phyloP scores from a whole-genome alignment of 192 early-diverging fungal species.

The Coemansia sp. region DNA sequence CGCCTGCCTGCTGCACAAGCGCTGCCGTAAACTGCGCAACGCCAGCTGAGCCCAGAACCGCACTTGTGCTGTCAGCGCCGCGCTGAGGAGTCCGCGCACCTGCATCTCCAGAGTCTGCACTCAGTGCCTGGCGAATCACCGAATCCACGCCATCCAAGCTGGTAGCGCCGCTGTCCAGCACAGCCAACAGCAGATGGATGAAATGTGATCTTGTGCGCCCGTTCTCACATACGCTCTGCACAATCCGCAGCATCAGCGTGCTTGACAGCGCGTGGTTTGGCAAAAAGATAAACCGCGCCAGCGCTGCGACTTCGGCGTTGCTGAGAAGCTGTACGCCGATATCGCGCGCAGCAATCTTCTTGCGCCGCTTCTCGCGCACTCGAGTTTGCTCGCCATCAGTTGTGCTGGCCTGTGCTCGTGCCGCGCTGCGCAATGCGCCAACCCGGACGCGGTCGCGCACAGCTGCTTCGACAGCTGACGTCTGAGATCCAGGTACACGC shows the following conservation, averaged over 20 bases:
- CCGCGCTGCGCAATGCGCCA: constrained; percentile 13
- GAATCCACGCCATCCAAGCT: constrained; percentile 36
- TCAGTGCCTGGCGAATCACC: constrained; percentile 35
- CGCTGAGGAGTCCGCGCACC: background rate
- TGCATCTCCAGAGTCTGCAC: background rate
- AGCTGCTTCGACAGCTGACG: constrained; percentile 16
- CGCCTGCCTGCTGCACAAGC: constrained; percentile 39
- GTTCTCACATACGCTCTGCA: constrained; percentile 79
- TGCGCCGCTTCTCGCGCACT: constrained; percentile 36
- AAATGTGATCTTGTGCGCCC: constrained; percentile 80
- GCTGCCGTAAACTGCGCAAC: constrained; percentile 38
- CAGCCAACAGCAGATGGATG: constrained; percentile 80
- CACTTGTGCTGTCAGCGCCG: background rate
- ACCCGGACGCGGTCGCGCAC: constrained; percentile 35
- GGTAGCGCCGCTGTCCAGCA: constrained; percentile 70
- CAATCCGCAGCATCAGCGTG: constrained; percentile 32
- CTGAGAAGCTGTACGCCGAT: constrained; percentile 67
- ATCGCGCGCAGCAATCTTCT: constrained; percentile 51
- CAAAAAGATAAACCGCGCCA: constrained; percentile 85
- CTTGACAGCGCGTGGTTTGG: constrained; percentile 80
- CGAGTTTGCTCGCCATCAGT: constrained; percentile 19
- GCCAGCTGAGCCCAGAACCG: constrained; percentile 25
- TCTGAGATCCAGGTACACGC: background rate
- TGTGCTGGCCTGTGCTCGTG: background rate
- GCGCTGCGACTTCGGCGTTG: constrained; percentile 72